Conservation (phyloP, 345 rosid species). For the Aquilaria yunnanensis region DNA sequence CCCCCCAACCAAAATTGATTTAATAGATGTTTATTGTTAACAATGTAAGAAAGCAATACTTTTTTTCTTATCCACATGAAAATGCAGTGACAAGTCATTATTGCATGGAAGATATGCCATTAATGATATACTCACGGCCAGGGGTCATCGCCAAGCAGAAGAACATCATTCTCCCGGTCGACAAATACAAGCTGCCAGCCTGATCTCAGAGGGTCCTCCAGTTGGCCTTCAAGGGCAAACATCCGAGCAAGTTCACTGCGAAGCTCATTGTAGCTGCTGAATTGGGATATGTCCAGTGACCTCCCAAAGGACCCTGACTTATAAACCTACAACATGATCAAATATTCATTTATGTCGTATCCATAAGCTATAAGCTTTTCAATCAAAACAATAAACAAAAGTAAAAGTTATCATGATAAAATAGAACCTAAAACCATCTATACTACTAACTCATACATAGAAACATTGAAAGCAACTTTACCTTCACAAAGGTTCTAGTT, state of each 20-base stretch:
- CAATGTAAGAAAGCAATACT: too few species aligned
- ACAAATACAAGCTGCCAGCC: conserved; percentile 99
- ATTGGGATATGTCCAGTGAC: conserved; percentile 82
- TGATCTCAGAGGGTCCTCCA: conserved; percentile 99
- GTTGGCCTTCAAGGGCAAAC: conserved; percentile 99
- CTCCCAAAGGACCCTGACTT: conserved; percentile 90
- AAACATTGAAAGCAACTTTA: conserved; percentile 8
- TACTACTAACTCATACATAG: background rate
- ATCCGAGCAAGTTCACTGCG: conserved; percentile 87
- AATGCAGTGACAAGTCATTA: too few species aligned
- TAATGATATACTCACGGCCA: conserved; percentile 73
- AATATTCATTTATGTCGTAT: background rate
- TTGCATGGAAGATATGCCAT: too few species aligned
- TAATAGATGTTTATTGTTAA: too few species aligned
- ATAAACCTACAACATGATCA: conserved; percentile 48
- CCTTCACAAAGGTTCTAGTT: conserved; percentile 87
- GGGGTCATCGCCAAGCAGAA: conserved; percentile 99
- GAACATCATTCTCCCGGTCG: conserved; percentile 98
- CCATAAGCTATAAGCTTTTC: too few species aligned
- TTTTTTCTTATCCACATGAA: too few species aligned
- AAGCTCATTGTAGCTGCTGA: conserved; percentile 96
- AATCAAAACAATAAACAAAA: too few species aligned
- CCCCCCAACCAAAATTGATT: too few species aligned
- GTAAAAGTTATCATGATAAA: too few species aligned
- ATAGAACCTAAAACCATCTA: background rate